Conservation (phyloP, 192 early-diverging fungal genomes). For the Dissophora ornata region DNA sequence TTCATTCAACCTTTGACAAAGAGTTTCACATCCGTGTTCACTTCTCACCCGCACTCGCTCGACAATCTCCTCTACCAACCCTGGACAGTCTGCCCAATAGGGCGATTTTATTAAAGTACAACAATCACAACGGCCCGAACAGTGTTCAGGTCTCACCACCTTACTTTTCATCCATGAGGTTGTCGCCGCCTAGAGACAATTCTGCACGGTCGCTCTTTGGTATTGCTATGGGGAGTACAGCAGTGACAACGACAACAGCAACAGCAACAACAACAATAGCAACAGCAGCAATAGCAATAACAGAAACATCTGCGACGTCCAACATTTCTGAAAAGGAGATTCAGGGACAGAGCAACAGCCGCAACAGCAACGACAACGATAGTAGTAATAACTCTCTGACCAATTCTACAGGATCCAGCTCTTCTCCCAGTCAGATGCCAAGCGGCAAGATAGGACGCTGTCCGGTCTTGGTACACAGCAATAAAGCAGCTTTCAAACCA, state of each 20-base stretch:
- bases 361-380: no score
- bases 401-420: conserved; percentile 9
- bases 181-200: conserved; percentile 11
- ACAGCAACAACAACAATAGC: no score
- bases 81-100: conserved; percentile 35
- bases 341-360: not conserved
- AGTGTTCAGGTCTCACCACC: conserved; percentile 44
- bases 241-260: not conserved
- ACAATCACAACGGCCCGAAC: conserved; percentile 40
- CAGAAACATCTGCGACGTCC: no score
- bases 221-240: not conserved
- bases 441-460: not conserved
- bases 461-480: conserved; percentile 20
- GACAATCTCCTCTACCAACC: conserved; percentile 30
- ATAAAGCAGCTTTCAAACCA: conserved; percentile 26
- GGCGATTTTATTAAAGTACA: conserved; percentile 38
- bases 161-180: conserved; percentile 23
- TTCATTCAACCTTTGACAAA: conserved; percentile 46
- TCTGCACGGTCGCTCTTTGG: conserved; percentile 4
- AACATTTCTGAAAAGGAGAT: not conserved
- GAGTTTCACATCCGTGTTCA: conserved; percentile 37
- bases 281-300: no score
- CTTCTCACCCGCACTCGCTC: conserved; percentile 25
- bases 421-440: not conserved
- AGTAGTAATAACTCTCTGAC: conserved; percentile 16